phyloP scores from a whole-genome alignment of 1,139 yeast genomes.

The Ogataea hybrid region DNA sequence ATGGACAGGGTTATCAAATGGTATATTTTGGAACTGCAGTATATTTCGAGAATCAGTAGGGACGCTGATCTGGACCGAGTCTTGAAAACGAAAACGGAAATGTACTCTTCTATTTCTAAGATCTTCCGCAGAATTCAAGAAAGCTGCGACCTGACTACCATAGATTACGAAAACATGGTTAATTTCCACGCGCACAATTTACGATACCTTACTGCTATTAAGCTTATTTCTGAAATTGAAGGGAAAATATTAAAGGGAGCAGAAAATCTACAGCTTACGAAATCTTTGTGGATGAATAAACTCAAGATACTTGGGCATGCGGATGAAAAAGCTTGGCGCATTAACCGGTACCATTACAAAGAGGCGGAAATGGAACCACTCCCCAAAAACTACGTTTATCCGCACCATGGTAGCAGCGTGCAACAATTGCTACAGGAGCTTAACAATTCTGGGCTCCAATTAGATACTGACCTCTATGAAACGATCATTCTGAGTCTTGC shows the following conservation, averaged over 20 bases:
- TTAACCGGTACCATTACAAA: conserved; percentile 22
- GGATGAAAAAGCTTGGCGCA: conserved; percentile 24
- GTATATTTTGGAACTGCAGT: conserved; percentile 19
- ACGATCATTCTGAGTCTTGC: conserved; percentile 25
- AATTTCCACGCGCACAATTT: conserved; percentile 20
- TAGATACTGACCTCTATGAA: conserved; percentile 20
- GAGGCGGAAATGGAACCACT: conserved; percentile 15
- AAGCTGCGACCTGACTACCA: conserved; percentile 7
- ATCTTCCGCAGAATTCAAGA: conserved; percentile 5
- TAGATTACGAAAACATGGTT: conserved; percentile 28
- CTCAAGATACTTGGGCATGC: conserved; percentile 27
- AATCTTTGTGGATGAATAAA: conserved; percentile 27
- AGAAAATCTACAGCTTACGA: conserved; percentile 20
- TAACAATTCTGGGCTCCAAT: conserved; percentile 14
- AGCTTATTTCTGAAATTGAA: conserved; percentile 22
- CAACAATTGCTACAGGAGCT: conserved; percentile 17
- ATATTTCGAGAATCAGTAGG: conserved; percentile 18
- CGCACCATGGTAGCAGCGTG: conserved; percentile 16
- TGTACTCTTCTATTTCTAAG: conserved; percentile 4
- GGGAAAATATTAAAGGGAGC: conserved; percentile 6
- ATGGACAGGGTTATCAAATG: conserved; percentile 10
- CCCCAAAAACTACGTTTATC: conserved; percentile 18
- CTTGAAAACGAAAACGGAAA: conserved; percentile 5
- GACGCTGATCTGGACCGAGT: conserved; percentile 13
- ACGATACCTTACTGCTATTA: conserved; percentile 19